phyloP scores from a whole-genome alignment of 1,284 basidiomycete species.

The Tremellales sp. region DNA sequence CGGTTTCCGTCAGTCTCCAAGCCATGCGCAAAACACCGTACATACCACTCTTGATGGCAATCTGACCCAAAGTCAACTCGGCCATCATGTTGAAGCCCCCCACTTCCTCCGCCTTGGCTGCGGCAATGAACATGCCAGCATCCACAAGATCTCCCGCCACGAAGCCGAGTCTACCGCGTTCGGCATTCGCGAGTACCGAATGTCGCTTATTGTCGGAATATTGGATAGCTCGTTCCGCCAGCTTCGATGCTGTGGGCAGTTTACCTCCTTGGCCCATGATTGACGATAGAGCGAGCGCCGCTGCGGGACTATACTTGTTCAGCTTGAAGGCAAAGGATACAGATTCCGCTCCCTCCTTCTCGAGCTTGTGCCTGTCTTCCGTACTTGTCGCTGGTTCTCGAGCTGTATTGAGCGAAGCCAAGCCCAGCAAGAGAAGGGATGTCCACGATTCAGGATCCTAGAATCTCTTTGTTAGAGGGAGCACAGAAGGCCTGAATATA shows the following conservation, averaged over 20 bases:
- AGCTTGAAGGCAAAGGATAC: constrained; percentile 40
- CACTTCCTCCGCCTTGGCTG: constrained; percentile 68
- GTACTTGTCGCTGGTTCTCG: constrained; percentile 58
- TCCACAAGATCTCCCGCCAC: constrained; percentile 58
- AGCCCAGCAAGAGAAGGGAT: constrained; percentile 70
- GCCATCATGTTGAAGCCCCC: constrained; percentile 61
- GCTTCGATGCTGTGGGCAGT: constrained; percentile 67
- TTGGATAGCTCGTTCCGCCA: constrained; percentile 87
- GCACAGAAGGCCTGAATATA: not conserved
- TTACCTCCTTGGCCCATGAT: constrained; percentile 33
- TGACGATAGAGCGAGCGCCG: constrained; percentile 33
- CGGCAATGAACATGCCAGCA: constrained; percentile 69
- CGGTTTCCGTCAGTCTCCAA: constrained; percentile 1
- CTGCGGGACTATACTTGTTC: constrained; percentile 38
- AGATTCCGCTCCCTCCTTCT: constrained; percentile 32
- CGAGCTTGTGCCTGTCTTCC: constrained; percentile 31
- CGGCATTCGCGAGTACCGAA: constrained; percentile 73
- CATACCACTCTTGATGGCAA: constrained; percentile 73
- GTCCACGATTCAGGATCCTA: constrained; percentile 75
- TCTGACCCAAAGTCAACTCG: constrained; percentile 77
- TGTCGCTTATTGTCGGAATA: constrained; percentile 80
- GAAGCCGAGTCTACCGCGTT: constrained; percentile 72
- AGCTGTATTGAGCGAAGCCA: constrained; percentile 75
- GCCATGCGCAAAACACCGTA: not conserved
- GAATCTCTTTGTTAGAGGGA: constrained; percentile 12